Conservation (phyloP, 176 grass and related monocot species). For the Olyra latifolia region DNA sequence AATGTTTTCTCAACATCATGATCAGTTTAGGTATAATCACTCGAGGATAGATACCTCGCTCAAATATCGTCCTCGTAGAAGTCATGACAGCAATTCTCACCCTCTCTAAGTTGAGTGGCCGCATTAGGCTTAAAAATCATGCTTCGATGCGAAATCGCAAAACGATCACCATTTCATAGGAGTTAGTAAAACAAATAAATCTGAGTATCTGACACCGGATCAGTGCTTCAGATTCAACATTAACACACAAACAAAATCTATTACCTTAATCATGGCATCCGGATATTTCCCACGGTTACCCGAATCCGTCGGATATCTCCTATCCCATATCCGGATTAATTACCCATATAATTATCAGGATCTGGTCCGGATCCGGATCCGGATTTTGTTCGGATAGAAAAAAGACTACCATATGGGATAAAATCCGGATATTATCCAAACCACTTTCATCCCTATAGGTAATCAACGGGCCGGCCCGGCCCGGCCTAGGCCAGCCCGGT, state of each 20-base stretch:
- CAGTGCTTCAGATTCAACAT: neutral
- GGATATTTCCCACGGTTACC: too few species aligned
- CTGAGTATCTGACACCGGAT: neutral
- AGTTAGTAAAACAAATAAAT: neutral
- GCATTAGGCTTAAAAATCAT: neutral
- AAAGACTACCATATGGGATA: too few species aligned
- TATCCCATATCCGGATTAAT: too few species aligned
- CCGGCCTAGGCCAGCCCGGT: too few species aligned
- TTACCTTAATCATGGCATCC: neutral
- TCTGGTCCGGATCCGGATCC: too few species aligned
- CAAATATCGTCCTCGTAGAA: slow-evolving; percentile 15
- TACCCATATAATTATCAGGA: too few species aligned
- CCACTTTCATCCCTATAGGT: too few species aligned
- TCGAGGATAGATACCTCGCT: neutral
- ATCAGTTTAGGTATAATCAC: slow-evolving; percentile 31
- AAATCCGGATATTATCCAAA: too few species aligned
- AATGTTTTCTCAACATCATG: slow-evolving; percentile 3
- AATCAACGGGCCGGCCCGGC: too few species aligned
- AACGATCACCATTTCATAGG: neutral
- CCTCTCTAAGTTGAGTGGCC: neutral
- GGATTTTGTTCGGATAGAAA: too few species aligned
- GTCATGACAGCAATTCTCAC: neutral
- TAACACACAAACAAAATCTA: neutral
- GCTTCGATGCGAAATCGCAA: neutral
- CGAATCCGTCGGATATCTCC: too few species aligned